These are phyloP conservation scores for Breynia disticha DNA, from an alignment of 441 rosid genomes.

Conservation along the genomic window DNA sequence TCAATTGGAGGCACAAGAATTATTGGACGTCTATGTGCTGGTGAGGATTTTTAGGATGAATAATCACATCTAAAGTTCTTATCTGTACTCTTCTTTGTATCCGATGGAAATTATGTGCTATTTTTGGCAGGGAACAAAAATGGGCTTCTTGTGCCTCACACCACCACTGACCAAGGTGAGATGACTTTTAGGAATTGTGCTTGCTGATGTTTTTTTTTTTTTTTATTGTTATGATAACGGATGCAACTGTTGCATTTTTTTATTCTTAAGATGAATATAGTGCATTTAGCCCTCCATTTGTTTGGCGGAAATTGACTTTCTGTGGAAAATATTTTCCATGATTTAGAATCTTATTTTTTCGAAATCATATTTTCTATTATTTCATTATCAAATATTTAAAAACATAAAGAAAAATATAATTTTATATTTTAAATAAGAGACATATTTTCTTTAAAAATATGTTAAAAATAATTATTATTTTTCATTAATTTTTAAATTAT, in stretches of 20 bases:
- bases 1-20: conserved; percentile 76
- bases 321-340: too few relatives aligned
- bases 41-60: conserved; percentile 19
- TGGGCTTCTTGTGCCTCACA: conserved; percentile 91
- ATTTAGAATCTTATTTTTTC: too few relatives aligned
- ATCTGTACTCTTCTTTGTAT: neutral
- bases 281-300: neutral
- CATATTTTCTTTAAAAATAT: too few relatives aligned
- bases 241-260: too few relatives aligned
- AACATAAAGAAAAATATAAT: too few relatives aligned
- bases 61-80: neutral
- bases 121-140: conserved; percentile 70
- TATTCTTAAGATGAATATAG: neutral
- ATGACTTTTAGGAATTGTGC: neutral
- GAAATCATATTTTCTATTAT: too few relatives aligned
- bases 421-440: too few relatives aligned
- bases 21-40: conserved; percentile 80
- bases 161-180: conserved; percentile 90
- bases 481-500: too few relatives aligned
- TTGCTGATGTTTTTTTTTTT: neutral
- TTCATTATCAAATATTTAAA: too few relatives aligned
- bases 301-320: too few relatives aligned
- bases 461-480: too few relatives aligned
- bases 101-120: neutral
- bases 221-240: neutral